These are phyloP conservation scores for Castanopsis chinensis DNA, from an alignment of 306 rosid genomes.

Conservation along the genomic window DNA sequence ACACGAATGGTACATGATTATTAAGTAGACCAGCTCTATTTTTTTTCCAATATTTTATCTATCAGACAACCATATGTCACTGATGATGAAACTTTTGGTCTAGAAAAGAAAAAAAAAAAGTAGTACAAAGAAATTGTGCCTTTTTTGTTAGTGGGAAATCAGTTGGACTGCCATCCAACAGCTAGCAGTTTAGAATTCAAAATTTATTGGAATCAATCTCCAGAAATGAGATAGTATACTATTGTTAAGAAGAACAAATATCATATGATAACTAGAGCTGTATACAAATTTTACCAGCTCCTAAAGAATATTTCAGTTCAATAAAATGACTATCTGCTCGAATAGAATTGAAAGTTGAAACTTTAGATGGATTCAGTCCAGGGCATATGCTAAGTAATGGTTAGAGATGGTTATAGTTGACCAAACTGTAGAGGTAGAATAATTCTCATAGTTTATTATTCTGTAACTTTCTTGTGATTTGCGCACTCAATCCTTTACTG, in stretches of 20 bases:
- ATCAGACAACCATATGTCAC: slow-evolving; percentile 48
- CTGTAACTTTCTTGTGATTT: slow-evolving; percentile 13
- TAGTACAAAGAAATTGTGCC: background rate
- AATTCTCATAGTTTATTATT: background rate
- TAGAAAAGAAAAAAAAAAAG: background rate
- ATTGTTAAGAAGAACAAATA: no score
- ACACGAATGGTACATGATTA: slow-evolving; percentile 36
- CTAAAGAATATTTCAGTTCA: no score
- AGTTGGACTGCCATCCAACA: slow-evolving; percentile 6
- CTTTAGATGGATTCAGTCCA: no score
- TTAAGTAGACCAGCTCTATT: slow-evolving; percentile 32
- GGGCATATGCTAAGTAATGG: background rate
- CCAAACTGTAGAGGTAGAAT: background rate
- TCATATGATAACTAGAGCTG: no score
- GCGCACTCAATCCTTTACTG: slow-evolving; percentile 21
- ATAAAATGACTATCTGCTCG: no score
- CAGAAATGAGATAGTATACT: background rate
- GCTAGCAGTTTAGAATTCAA: background rate
- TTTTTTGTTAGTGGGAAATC: slow-evolving; percentile 23
- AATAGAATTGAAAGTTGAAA: no score
- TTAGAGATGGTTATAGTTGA: slow-evolving; percentile 15
- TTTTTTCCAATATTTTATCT: slow-evolving; percentile 27
- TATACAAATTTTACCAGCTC: no score
- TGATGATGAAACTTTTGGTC: slow-evolving; percentile 35
- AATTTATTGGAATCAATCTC: background rate